phyloP scores from a whole-genome alignment of 1,284 basidiomycete genomes.

The Violaceomyces palustris region DNA sequence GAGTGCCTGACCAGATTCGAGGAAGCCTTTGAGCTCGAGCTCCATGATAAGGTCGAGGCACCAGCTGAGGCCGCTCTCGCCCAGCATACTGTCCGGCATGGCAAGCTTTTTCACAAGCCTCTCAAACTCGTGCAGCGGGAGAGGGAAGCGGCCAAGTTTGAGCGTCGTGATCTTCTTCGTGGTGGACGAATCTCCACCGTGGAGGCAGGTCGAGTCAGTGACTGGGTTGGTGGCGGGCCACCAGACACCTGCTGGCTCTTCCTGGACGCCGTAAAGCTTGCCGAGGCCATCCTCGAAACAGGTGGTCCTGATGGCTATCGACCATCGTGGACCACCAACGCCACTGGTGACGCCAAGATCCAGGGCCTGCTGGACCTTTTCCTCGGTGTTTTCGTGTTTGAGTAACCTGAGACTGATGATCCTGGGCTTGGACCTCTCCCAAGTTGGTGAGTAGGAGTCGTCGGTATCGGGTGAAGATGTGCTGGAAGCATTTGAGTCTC shows the following conservation, averaged over 20 bases:
- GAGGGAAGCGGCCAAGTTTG: background rate
- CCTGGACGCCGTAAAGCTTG: constrained; percentile 6
- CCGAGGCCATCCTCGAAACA: constrained; percentile 13
- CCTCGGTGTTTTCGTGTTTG: too few species aligned
- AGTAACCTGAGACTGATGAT: background rate
- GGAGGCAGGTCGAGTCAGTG: constrained; percentile 4
- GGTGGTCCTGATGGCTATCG: constrained; percentile 10
- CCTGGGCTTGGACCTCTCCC: background rate
- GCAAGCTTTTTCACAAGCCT: constrained; percentile 2
- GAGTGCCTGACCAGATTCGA: constrained; percentile 5
- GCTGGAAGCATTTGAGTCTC: background rate
- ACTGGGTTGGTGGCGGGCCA: constrained; percentile 3
- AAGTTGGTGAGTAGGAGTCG: too few species aligned
- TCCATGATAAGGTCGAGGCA: constrained; percentile 8
- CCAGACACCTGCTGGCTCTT: constrained; percentile 1
- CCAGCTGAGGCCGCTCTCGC: constrained; percentile 8
- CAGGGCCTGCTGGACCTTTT: constrained; percentile 1
- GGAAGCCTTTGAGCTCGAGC: background rate
- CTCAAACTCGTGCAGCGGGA: constrained; percentile 10
- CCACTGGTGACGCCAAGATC: constrained; percentile 4
- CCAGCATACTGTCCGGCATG: constrained; percentile 7
- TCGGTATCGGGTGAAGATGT: too few species aligned
- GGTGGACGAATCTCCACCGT: background rate
- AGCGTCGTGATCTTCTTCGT: background rate
- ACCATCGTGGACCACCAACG: constrained; percentile 4